Base-by-base conservation (phyloP, 2,329 filamentous ascomycete species). In the Drechslerella coelobrocha region DNA sequence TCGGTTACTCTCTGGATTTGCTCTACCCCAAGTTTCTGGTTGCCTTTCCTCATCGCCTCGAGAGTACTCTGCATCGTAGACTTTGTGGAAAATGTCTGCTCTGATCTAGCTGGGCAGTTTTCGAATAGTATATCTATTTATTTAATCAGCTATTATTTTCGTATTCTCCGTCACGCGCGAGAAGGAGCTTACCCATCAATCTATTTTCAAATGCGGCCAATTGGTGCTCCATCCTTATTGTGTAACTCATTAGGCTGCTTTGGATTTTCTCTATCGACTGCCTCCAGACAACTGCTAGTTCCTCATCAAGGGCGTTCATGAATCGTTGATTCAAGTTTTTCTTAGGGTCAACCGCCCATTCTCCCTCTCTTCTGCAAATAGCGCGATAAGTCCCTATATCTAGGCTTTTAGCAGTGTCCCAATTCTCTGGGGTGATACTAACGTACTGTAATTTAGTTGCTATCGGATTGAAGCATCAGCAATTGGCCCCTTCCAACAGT, bases 301-400 rank as follows among this genome's bases (percentile, higher is more conserved):
- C 51, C 2, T 57, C 45, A 26, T 69, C 57, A 9, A 69, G 45
- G 0, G 17, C 10, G 2, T 17, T 24, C 1, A 62, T 12, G 41
- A 57, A 62, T 10, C 21, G 39, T 8, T 61, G 26, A 37, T 69
- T 69, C 8, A 69, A 17, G 26, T 54, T 53, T 26, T 47, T 68
- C 7, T 37, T 47, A 0, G 53, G 10, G 1, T 59, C 31, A 2
- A 0, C 9, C 2, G 14, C 26, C 31, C 41, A 59, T 5, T 69
- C 65, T 24, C 65, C 65, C 3, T 29, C 6, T 47, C 52, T 23
- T 12, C 21, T 34, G 34, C 65, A 69, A 14, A 69, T 54, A 2
- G 43, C 52, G 7, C 23, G 31, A 12, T 69, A 69, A 5, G 63
- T 68, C 8, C 21, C 57, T 61, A 9, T 4, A 27, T 27, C 9